Conservation (phyloP, 768 basidiomycete species). For the Termitomyces heimii region DNA sequence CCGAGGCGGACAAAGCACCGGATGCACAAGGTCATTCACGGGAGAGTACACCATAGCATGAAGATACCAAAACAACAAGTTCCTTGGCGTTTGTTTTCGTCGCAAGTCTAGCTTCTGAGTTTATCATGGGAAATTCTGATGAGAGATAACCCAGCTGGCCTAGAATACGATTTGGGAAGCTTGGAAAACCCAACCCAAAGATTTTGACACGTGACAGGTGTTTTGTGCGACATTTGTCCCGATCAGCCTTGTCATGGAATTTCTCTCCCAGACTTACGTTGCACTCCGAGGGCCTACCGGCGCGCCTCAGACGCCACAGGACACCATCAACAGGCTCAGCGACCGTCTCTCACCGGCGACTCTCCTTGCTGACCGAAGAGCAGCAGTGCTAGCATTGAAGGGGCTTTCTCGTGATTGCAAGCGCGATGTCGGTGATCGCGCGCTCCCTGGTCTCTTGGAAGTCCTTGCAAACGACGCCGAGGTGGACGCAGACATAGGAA, state of each 20-base stretch:
- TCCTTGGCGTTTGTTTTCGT: background rate
- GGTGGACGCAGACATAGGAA: constrained; percentile 88
- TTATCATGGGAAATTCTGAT: background rate
- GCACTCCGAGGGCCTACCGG: constrained; percentile 82
- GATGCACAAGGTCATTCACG: background rate
- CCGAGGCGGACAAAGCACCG: background rate
- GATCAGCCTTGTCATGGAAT: constrained; percentile 51
- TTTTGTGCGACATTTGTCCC: background rate
- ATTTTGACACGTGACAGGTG: constrained; percentile 9
- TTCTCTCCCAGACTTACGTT: constrained; percentile 79
- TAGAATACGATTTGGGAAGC: background rate
- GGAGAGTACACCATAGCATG: background rate
- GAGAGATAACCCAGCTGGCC: background rate
- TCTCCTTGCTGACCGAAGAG: constrained; percentile 85
- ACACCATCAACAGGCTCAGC: constrained; percentile 83
- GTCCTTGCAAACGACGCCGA: constrained; percentile 85
- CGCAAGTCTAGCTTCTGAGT: background rate
- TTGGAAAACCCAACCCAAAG: background rate
- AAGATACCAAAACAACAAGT: background rate
- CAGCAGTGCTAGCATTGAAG: constrained; percentile 90
- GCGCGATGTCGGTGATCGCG: constrained; percentile 76
- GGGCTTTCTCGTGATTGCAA: constrained; percentile 90
- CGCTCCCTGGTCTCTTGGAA: constrained; percentile 72
- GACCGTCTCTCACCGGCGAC: constrained; percentile 89
- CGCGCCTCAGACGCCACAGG: constrained; percentile 74